Percentiles rank a stretch among this genome's conserved stretches.
phyloP scores from a whole-genome alignment of 805 yeast genomes.

The Saccharomycopsis sp. region DNA sequence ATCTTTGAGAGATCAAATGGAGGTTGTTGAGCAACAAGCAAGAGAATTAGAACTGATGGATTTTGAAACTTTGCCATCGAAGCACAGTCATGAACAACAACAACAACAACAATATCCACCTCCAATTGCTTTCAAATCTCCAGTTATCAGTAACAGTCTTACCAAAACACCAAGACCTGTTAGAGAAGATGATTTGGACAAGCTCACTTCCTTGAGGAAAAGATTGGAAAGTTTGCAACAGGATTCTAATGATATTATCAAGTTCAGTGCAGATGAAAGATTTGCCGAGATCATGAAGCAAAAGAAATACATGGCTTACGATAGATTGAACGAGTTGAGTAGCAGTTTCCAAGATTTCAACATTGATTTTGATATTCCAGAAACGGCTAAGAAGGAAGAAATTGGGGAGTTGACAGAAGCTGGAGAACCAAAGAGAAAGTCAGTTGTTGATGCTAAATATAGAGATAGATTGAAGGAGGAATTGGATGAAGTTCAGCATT shows the following conservation, averaged over 20 bases:
- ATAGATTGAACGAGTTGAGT: constrained; percentile 64
- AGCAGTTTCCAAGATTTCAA: constrained; percentile 55
- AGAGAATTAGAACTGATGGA: constrained; percentile 80
- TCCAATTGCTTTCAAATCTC: constrained; percentile 22
- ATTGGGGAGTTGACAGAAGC: not conserved
- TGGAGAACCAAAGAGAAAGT: constrained; percentile 16
- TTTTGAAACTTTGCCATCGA: constrained; percentile 41
- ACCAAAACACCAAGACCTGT: constrained; percentile 31
- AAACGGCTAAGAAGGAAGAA: constrained; percentile 20
- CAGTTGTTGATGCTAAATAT: constrained; percentile 10
- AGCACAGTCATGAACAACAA: constrained; percentile 7
- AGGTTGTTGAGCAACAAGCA: constrained; percentile 74
- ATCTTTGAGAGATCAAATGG: constrained; percentile 75
- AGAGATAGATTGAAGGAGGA: constrained; percentile 31
- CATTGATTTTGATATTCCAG: constrained; percentile 35
- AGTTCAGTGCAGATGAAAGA: constrained; percentile 43
- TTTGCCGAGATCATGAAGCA: constrained; percentile 48
- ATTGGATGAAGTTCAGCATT: constrained; percentile 34
- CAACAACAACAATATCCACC: no score
- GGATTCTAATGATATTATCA: constrained; percentile 70
- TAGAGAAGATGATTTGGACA: constrained; percentile 44
- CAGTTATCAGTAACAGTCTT: constrained; percentile 3
- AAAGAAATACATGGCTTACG: constrained; percentile 59
- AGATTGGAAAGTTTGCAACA: constrained; percentile 55
- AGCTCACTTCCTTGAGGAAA: constrained; percentile 45